phyloP scores from a whole-genome alignment of 163 green algal genomes.

The Scenedesmus sp. region DNA sequence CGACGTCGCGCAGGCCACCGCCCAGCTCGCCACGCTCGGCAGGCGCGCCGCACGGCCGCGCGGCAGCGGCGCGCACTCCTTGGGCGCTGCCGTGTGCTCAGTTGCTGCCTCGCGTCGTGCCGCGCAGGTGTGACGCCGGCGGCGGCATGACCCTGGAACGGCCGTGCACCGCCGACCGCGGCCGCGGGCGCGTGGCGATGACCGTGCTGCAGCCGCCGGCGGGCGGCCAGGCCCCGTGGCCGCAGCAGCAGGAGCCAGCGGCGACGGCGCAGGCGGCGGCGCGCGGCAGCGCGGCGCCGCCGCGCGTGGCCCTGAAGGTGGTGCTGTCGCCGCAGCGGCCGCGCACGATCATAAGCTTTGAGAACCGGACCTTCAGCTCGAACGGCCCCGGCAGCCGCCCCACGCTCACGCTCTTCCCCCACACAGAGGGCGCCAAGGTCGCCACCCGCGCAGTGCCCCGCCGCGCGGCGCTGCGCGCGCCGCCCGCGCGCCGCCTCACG shows the following conservation, averaged over 20 bases:
- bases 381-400: conserved; percentile 51
- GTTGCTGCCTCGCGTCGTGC: too few relatives aligned
- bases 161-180: conserved; percentile 57
- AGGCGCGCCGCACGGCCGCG: not conserved
- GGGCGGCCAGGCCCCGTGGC: conserved; percentile 4
- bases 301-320: conserved; percentile 44
- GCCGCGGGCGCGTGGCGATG: conserved; percentile 62
- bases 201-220: conserved; percentile 59
- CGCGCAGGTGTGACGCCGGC: conserved; percentile 25
- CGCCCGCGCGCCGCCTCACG: too few relatives aligned
- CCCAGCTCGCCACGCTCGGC: conserved; percentile 21
- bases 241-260: conserved; percentile 18
- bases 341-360: conserved; percentile 72
- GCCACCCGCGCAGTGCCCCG: not conserved
- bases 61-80: not conserved
- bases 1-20: conserved; percentile 53
- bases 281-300: too few relatives aligned
- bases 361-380: conserved; percentile 54
- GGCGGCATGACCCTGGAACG: conserved; percentile 41
- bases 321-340: conserved; percentile 65
- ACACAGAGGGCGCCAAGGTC: conserved; percentile 68
- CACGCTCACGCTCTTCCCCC: conserved; percentile 76
- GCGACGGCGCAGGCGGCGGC: not conserved
- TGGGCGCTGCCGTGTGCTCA: not conserved
- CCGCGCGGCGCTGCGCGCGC: too few relatives aligned